Evolutionary conservation across 495 filamentous ascomycete genomes (phyloP).

Genomic region (Penicillium steckii): DNA sequence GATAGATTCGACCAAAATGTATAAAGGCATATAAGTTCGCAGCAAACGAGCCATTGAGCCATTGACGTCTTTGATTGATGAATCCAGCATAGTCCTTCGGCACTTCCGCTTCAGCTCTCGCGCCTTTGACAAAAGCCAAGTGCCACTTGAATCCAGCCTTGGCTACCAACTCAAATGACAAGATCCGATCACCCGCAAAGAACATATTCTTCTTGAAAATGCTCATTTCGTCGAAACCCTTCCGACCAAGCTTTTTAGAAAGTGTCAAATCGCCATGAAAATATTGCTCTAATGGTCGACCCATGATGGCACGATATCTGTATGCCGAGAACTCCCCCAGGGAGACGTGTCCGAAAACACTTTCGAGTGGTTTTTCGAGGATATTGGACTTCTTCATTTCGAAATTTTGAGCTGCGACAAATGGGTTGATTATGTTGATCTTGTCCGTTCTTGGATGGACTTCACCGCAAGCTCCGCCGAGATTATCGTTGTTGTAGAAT

Average conservation of each 20-base stretch:
- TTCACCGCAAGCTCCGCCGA: constrained; percentile 96
- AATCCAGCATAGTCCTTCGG: constrained; percentile 85
- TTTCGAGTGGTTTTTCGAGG: constrained; percentile 94
- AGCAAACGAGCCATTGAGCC: constrained; percentile 93
- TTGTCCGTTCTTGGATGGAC: constrained; percentile 96
- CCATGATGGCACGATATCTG: constrained; percentile 95
- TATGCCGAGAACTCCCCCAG: constrained; percentile 99
- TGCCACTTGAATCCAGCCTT: constrained; percentile 99
- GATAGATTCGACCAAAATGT: constrained; percentile 93
- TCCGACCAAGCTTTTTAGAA: constrained; percentile 87
- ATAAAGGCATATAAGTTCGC: constrained; percentile 88
- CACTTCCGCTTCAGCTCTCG: constrained; percentile 97
- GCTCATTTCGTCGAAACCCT: constrained; percentile 99
- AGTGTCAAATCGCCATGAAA: constrained; percentile 98
- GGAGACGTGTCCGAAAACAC: constrained; percentile 92
- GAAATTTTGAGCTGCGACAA: constrained; percentile 95
- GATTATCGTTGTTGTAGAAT: constrained; percentile 98
- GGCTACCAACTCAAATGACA: constrained; percentile 97
- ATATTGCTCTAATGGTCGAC: constrained; percentile 92
- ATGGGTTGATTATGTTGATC: constrained; percentile 85
- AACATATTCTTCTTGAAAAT: constrained; percentile 99
- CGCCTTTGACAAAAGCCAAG: constrained; percentile 93
- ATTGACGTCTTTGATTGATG: constrained; percentile 84
- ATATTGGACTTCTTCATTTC: constrained; percentile 99
- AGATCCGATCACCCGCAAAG: constrained; percentile 98